These are phyloP conservation scores for Colletotrichum aenigma DNA, from an alignment of 2,329 filamentous ascomycete species.

Conservation along the genomic window DNA sequence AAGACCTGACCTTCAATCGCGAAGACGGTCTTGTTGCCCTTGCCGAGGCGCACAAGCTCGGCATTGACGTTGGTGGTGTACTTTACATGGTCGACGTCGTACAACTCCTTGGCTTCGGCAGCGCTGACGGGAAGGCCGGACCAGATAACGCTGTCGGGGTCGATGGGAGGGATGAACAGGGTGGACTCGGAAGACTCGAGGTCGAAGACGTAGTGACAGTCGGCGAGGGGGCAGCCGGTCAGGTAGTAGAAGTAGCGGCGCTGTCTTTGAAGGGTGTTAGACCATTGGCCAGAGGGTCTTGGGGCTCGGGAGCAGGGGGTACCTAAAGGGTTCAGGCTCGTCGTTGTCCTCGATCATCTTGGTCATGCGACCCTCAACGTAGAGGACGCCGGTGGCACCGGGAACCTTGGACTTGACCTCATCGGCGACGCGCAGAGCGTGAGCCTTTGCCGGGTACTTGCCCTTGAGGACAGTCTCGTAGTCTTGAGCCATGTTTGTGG, in stretches of 20 bases:
- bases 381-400: constrained; percentile 73
- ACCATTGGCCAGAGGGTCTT: background rate
- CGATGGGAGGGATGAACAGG: constrained; percentile 88
- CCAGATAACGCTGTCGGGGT: constrained; percentile 93
- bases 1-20: constrained; percentile 82
- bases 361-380: constrained; percentile 84
- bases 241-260: constrained; percentile 95
- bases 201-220: constrained; percentile 83
- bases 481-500: constrained; percentile 27
- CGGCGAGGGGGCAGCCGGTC: constrained; percentile 80
- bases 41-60: constrained; percentile 62
- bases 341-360: constrained; percentile 90
- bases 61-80: constrained; percentile 77
- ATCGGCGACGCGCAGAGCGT: constrained; percentile 83
- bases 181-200: constrained; percentile 74
- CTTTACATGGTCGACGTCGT: constrained; percentile 81
- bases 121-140: constrained; percentile 81
- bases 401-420: constrained; percentile 73
- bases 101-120: constrained; percentile 75
- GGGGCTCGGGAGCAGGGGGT: constrained; percentile 22
- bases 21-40: constrained; percentile 61
- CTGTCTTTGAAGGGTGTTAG: constrained; percentile 59
- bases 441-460: constrained; percentile 84
- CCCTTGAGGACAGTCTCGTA: constrained; percentile 60
- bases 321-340: constrained; percentile 80